These are phyloP conservation scores for Elsinoe arachidis DNA, from an alignment of 2,329 filamentous ascomycete species.

Conservation along the genomic window DNA sequence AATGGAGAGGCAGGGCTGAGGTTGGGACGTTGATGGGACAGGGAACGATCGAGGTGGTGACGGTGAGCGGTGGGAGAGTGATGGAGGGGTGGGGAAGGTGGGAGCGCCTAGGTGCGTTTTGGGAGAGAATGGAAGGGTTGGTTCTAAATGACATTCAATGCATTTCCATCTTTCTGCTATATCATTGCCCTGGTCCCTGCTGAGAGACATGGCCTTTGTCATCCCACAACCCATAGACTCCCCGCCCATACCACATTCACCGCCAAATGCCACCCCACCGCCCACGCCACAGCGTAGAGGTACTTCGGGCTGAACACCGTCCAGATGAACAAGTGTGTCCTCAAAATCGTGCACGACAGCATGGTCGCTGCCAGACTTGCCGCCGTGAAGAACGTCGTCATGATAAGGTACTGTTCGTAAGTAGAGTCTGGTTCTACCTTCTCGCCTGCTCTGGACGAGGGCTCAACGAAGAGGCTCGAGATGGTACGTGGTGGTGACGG, in stretches of 20 bases:
- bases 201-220: neutral
- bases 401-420: conserved; percentile 20
- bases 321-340: conserved; percentile 95
- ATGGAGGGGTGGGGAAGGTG: no score
- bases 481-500: neutral
- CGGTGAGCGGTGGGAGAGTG: no score
- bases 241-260: conserved; percentile 59
- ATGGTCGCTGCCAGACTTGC: conserved; percentile 65
- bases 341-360: conserved; percentile 72
- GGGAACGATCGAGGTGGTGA: no score
- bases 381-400: conserved; percentile 64
- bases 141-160: neutral
- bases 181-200: no score
- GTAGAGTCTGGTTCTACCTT: conserved; percentile 16
- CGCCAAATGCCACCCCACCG: conserved; percentile 66
- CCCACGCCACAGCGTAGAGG: conserved; percentile 86
- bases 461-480: neutral
- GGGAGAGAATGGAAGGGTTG: no score
- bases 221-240: conserved; percentile 35
- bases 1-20: neutral
- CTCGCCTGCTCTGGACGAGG: neutral
- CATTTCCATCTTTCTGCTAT: no score
- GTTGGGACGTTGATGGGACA: no score
- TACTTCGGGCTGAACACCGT: conserved; percentile 98
- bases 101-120: no score